Evolutionary conservation across 2,329 filamentous ascomycete genomes (phyloP).

Genomic region (Fonsecaea nubica): DNA sequence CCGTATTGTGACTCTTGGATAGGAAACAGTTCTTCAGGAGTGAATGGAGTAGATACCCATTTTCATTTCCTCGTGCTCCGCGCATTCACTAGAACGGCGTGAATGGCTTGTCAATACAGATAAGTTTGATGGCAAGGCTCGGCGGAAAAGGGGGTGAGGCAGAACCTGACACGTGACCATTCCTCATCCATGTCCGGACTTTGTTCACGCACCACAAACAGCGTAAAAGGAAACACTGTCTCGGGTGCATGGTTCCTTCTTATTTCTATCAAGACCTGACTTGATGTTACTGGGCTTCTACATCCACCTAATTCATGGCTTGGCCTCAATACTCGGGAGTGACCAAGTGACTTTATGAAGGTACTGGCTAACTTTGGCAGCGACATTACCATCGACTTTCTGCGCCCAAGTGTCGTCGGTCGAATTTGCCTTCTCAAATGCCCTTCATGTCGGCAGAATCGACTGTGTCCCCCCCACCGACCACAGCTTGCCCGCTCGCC

Average conservation of each 20-base stretch:
- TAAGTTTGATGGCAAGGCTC: background rate
- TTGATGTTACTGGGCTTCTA: too few relatives aligned
- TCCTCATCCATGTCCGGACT: too few relatives aligned
- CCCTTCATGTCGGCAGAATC: background rate
- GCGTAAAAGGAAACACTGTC: background rate
- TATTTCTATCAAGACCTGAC: too few relatives aligned
- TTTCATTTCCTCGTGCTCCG: too few relatives aligned
- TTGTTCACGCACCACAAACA: too few relatives aligned
- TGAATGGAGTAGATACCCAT: too few relatives aligned
- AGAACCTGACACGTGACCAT: background rate
- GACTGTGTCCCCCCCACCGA: constrained; percentile 10
- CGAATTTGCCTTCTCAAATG: background rate
- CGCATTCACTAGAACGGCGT: background rate
- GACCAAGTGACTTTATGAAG: background rate
- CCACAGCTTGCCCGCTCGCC: constrained; percentile 15
- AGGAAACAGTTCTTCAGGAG: too few relatives aligned
- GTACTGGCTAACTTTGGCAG: background rate
- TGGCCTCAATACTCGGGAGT: background rate
- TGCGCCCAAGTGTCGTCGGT: background rate
- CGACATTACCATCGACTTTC: background rate
- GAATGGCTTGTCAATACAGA: background rate
- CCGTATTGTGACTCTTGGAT: too few relatives aligned
- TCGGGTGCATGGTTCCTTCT: background rate
- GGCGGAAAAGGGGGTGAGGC: background rate
- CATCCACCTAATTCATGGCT: too few relatives aligned